These are phyloP conservation scores for Panicum virgatum DNA, from an alignment of 202 grass and related monocot genomes.

Conservation along the genomic window DNA sequence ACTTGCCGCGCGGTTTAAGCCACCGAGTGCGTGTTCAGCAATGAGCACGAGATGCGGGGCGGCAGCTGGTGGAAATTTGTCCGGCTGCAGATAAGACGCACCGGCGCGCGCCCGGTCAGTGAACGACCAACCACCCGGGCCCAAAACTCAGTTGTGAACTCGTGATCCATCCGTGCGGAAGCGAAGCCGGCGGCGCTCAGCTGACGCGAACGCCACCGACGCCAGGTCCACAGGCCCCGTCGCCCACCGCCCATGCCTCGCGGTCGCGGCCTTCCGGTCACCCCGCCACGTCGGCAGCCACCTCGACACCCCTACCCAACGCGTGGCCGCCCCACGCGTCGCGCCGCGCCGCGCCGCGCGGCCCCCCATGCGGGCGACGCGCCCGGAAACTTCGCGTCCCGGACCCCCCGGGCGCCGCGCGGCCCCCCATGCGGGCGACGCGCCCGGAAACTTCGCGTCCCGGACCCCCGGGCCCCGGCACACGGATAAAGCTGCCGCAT, in stretches of 20 bases:
- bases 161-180: background rate
- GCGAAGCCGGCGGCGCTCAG: background rate
- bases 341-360: background rate
- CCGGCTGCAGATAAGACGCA: background rate
- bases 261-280: background rate
- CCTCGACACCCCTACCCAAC: background rate
- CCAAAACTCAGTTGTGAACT: background rate
- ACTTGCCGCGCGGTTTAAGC: background rate
- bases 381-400: constrained; percentile 26
- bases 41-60: background rate
- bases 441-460: constrained; percentile 29
- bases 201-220: background rate
- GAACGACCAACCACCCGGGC: background rate
- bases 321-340: constrained; percentile 25
- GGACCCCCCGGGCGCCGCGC: background rate
- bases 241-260: background rate
- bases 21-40: background rate
- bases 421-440: too few relatives aligned
- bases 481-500: constrained; percentile 5
- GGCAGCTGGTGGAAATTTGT: background rate
- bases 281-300: background rate
- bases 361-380: too few relatives aligned
- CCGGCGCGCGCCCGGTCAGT: background rate
- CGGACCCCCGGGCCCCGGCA: background rate
- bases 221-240: background rate